Base-by-base conservation (phyloP, 1,284 basidiomycete genomes). In the Golubevia pallescens region DNA sequence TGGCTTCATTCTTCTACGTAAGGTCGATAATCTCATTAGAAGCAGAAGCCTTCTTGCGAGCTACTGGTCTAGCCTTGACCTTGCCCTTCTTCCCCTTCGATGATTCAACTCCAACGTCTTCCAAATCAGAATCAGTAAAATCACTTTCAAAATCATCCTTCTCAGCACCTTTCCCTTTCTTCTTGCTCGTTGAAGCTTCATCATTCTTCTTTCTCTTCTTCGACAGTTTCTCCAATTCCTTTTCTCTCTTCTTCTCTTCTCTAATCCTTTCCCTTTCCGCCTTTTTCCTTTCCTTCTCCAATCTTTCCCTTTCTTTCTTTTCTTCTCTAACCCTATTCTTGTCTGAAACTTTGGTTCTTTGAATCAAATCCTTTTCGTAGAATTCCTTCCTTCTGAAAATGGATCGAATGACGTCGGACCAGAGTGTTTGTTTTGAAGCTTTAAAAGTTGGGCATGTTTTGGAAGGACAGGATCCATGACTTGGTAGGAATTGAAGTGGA, bases 351-450 rank as follows among this genome's bases (percentile, higher is more conserved):
- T 10, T 38, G 34, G 34, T 38, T 38, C 34, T 38, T 38, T 38
- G 34, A 38, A 38, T 10, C 10, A 38, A 38, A 38, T 38, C 34
- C 34, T 38, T 38, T 38, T 38, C 34, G 34, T 38, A 38, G 34
- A 38, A 38, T 38, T 78, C 76, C 21, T 58, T 34, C n/a, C 77
- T 56, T 13, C 77, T 64, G 56, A 71, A 79, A 55, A 66, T 63
- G 6, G 58, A 55, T 60, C 75, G 55, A 1, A 77, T 65, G 10
- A 79, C 73, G 6, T 79, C 77, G 2, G 65, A 64, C 77, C 77
- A 79, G 20, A 61, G 21, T 10, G 60, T 66, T 0, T 52, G 20
- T 21, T 60, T 32, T 10, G 24, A 53, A 10, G 24, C 10, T 28
- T 62, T 52, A 3, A 51, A 19, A 7, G 28, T 21, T 32, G 19